Conservation (phyloP, 768 basidiomycete genomes). For the Suillus subaureus region DNA sequence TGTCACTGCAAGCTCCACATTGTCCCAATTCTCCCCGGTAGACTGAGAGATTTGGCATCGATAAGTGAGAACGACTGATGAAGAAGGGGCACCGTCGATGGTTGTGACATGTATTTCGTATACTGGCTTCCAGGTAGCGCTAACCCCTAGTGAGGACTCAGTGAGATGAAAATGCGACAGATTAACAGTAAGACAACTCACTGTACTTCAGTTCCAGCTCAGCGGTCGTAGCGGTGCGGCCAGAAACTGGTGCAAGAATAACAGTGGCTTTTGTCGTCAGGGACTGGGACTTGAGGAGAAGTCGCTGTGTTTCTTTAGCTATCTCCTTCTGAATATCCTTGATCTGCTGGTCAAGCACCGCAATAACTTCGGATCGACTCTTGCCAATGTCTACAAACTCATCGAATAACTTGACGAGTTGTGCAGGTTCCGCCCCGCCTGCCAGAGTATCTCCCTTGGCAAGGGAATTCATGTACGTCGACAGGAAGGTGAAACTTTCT, state of each 20-base stretch:
- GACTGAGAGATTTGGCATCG: conserved; percentile 30
- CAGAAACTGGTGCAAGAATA: conserved; percentile 12
- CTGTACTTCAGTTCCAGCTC: conserved; percentile 24
- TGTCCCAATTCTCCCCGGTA: conserved; percentile 35
- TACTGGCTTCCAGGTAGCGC: conserved; percentile 22
- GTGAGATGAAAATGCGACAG: background rate
- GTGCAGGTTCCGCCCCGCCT: conserved; percentile 16
- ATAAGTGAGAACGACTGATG: conserved; percentile 26
- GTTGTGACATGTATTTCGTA: conserved; percentile 22
- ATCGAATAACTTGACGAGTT: conserved; percentile 24
- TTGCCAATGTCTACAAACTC: conserved; percentile 25
- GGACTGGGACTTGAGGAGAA: background rate
- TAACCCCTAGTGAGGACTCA: conserved; percentile 15
- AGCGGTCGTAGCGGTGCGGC: conserved; percentile 11
- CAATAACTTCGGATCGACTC: conserved; percentile 17
- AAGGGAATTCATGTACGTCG: conserved; percentile 30
- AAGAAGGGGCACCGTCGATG: conserved; percentile 15
- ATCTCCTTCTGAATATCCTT: conserved; percentile 14
- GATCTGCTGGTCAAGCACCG: conserved; percentile 21
- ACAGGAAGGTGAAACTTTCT: conserved; percentile 24
- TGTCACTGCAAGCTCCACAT: conserved; percentile 26
- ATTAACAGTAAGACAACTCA: conserved; percentile 1
- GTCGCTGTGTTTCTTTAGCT: conserved; percentile 17
- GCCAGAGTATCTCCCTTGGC: conserved; percentile 21
- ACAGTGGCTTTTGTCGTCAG: conserved; percentile 14